Evolutionary conservation across 305 asterid species (phyloP).

Genomic region (Rubia balearica): DNA sequence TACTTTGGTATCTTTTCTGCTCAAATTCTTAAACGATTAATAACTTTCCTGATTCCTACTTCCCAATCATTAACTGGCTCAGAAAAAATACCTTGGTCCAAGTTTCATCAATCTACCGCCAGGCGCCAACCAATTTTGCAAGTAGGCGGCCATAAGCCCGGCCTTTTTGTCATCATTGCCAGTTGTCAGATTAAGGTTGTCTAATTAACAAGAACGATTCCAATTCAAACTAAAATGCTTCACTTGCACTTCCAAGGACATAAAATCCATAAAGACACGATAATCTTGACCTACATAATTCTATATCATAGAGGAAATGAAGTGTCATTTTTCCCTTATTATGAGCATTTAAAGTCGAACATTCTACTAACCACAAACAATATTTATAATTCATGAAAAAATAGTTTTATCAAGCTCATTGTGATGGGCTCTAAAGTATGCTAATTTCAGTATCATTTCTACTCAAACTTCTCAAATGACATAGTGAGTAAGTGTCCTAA

Average conservation of each 20-base stretch:
- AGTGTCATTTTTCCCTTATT: not conserved
- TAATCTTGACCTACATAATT: not conserved
- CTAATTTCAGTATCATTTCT: not conserved
- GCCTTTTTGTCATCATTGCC: conserved; percentile 91
- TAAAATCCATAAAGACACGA: not conserved
- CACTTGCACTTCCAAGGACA: not conserved
- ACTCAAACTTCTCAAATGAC: not conserved
- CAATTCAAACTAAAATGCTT: not conserved
- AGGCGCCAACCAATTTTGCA: conserved; percentile 43
- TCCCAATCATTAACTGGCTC: conserved; percentile 37
- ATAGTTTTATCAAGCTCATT: too few species aligned
- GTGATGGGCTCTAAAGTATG: too few species aligned
- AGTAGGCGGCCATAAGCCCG: conserved; percentile 83
- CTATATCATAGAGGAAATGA: not conserved
- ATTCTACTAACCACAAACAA: not conserved
- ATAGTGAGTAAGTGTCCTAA: not conserved
- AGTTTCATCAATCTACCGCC: conserved; percentile 59
- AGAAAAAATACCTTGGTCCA: conserved; percentile 39
- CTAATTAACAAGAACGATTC: not conserved
- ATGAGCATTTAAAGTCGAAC: not conserved
- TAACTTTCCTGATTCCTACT: not conserved
- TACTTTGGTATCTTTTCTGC: not conserved
- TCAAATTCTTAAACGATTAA: too few species aligned
- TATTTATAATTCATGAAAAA: not conserved
- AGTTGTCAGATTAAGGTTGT: conserved; percentile 19